Base-by-base conservation (phyloP, 192 early-diverging fungal genomes). In the Dissophora globulifera region DNA sequence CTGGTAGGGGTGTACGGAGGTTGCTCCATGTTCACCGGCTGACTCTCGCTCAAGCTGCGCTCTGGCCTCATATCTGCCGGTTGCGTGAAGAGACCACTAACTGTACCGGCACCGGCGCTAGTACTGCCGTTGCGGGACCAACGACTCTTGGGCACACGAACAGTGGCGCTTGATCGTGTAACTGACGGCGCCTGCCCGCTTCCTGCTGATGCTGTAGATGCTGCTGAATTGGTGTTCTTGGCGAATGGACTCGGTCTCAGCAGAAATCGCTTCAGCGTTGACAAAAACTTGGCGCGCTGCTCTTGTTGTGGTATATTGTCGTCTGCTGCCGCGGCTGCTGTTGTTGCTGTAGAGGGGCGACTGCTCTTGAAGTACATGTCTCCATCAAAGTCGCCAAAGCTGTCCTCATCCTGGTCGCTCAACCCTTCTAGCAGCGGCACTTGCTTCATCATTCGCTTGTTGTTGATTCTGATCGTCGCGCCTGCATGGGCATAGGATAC, bases 211-310 rank as follows among this genome's bases (percentile, higher is more conserved):
- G n/a, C n/a, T 8, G 33, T 33, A 12, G 49, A 31, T 6, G 48
- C 25, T 12, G 26, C 22, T 26, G 64, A 40, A 16, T 4, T 45
- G 7, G 42, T n/a, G 10, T 30, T 58, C 27, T 62, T 71, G 27
- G 53, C 48, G 38, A 58, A 64, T 3, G 69, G 61, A 40, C 61
- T 74, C 9, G 69, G 69, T 38, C 51, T 45, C 38, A 74, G 23
- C 27, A 74, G 42, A 23, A 74, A 74, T 20, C 49, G 45, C 31
- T 74, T 74, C 45, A 74, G 42, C 19, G 31, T 63, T 15, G 69
- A 63, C 22, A 74, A 16, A 25, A 74, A 74, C 31, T 74, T 74
- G 15, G 53, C 61, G 8, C 69, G 53, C 42, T 55, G 51, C 43
- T 47, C 29, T 25, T 50, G 31, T 12, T 42, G 35, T 23, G 17